Conservation (phyloP, 2,329 filamentous ascomycete species). For the Leptodontidium sp. region DNA sequence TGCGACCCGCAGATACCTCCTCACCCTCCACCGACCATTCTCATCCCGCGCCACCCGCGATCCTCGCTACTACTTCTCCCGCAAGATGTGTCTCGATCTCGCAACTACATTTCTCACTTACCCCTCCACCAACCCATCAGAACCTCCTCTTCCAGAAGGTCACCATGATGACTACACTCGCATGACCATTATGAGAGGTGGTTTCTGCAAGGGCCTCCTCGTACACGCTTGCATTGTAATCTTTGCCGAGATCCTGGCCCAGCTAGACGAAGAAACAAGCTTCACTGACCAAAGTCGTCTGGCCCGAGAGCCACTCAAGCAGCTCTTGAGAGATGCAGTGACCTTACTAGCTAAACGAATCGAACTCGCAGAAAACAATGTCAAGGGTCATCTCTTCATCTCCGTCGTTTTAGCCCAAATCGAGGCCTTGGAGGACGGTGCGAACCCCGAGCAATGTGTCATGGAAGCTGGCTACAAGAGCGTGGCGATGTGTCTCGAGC, state of each 20-base stretch:
- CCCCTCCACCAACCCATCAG: constrained; percentile 18
- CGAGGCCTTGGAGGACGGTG: constrained; percentile 43
- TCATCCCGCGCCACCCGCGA: constrained; percentile 52
- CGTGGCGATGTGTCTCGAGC: constrained; percentile 30
- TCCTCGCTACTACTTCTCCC: constrained; percentile 58
- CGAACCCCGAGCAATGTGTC: constrained; percentile 27
- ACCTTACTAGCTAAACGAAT: constrained; percentile 47
- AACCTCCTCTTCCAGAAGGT: constrained; percentile 3
- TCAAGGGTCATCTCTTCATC: constrained; percentile 54
- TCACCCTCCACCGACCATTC: constrained; percentile 62
- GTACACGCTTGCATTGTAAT: constrained; percentile 53
- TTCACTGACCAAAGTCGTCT: constrained; percentile 45
- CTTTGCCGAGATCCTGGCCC: constrained; percentile 56
- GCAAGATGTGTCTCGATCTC: constrained; percentile 56
- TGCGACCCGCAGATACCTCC: constrained; percentile 61
- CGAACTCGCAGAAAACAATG: constrained; percentile 53
- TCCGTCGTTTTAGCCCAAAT: constrained; percentile 52
- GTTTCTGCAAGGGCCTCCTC: constrained; percentile 53
- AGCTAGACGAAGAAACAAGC: constrained; percentile 52
- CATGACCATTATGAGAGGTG: constrained; percentile 51
- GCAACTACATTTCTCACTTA: constrained; percentile 45
- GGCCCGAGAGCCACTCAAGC: constrained; percentile 47
- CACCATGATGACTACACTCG: constrained; percentile 47
- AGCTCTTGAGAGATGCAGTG: constrained; percentile 45
- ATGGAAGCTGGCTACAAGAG: constrained; percentile 35